Evolutionary conservation across 2,329 filamentous ascomycete species (phyloP), one percentile per base, ranked within the genome.

Genomic region (Remersonia thermophila): DNA sequence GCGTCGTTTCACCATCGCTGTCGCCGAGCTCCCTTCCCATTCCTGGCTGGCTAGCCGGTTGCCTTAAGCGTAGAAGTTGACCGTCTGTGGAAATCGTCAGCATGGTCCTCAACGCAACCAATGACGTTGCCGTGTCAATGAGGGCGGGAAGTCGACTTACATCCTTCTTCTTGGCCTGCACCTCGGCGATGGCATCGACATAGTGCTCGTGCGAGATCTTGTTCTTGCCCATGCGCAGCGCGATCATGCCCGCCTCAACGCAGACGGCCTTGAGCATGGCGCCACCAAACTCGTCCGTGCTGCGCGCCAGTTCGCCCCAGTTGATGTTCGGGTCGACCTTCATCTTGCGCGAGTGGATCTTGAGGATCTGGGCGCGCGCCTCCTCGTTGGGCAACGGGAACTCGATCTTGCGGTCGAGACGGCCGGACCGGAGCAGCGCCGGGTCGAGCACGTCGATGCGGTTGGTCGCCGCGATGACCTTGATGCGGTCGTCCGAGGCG

Each of bases 181-280:
- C 91, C 63, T 98, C 91, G 27, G 86, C 75, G 59, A 98, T 96
- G 42, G 91, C 91, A 67, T 98, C 91, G 34, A 98, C 91, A 56
- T 96, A 98, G 62, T 98, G 85, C 67, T 98, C 91, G 58, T 98
- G 91, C 41, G 82, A 83, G 55, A 98, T 91, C 73, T 95, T 95
- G 63, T 80, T 86, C 70, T 93, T 87, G 43, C 91, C 91, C 59
- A 80, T 85, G 50, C 91, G 76, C 55, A 98, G 67, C 18, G 91
- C 91, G 63, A 98, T 98, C 91, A 98, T 98, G 57, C 91, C 91
- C 35, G 91, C 91, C 66, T 98, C 91, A 17, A 98, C 91, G 59
- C 91, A 98, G 15, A 98, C 91, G 30, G 91, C 91, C 72, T 98
- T 98, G 50, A 98, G 66, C 77, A 93, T 89, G 42, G 91, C 91